Conservation (phyloP, 2,329 filamentous ascomycete species). For the Colletotrichum sp. region DNA sequence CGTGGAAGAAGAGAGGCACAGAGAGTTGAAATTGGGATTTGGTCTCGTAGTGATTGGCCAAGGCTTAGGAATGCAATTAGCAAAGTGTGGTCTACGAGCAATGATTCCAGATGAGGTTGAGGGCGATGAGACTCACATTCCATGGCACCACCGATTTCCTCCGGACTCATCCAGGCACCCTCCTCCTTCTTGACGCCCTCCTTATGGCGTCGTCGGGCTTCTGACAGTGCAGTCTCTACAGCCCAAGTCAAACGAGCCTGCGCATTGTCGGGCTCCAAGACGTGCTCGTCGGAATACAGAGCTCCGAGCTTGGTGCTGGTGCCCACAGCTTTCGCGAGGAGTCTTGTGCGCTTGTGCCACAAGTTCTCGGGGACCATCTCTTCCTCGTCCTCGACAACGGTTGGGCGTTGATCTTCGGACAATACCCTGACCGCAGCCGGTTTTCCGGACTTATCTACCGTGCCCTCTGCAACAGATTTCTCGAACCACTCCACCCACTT, state of each 20-base stretch:
- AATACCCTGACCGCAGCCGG: constrained; percentile 23
- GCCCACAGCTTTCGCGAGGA: constrained; percentile 76
- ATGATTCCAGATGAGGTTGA: not conserved
- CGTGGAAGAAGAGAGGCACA: constrained; percentile 85
- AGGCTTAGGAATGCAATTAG: constrained; percentile 51
- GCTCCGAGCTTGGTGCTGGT: constrained; percentile 86
- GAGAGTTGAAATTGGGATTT: constrained; percentile 80
- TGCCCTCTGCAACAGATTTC: constrained; percentile 51
- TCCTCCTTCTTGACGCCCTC: constrained; percentile 75
- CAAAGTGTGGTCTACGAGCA: constrained; percentile 11
- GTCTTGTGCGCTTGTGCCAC: constrained; percentile 65
- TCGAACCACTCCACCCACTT: constrained; percentile 65
- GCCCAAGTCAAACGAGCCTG: constrained; percentile 81
- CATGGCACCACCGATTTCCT: constrained; percentile 75
- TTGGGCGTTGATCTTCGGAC: constrained; percentile 5
- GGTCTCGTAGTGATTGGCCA: constrained; percentile 78
- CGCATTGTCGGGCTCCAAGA: constrained; percentile 75
- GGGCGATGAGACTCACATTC: constrained; percentile 56
- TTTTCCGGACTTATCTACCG: constrained; percentile 44
- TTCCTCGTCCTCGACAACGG: constrained; percentile 24
- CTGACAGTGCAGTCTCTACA: constrained; percentile 79
- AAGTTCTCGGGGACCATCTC: constrained; percentile 49
- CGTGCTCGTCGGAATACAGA: constrained; percentile 78
- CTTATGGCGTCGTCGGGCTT: constrained; percentile 70
- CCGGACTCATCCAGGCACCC: constrained; percentile 71